Conservation (phyloP, 176 grass and related monocot species). For the Oryza meridionalis region DNA sequence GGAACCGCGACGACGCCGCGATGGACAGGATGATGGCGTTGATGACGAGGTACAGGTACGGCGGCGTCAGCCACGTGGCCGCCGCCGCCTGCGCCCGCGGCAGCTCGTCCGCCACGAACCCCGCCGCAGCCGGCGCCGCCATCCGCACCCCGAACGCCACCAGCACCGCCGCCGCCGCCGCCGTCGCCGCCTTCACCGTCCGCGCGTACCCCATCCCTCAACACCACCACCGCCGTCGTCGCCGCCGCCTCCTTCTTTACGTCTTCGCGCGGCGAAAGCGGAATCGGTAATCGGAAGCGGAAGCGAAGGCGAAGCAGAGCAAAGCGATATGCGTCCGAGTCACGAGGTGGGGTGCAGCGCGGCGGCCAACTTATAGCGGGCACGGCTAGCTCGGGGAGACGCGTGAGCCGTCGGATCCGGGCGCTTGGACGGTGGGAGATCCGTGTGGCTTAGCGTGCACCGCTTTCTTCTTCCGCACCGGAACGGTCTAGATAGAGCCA, state of each 20-base stretch:
- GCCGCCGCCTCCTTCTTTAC: background rate
- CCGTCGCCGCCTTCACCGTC: slow-evolving; percentile 42
- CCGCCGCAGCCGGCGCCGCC: slow-evolving; percentile 46
- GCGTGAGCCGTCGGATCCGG: background rate
- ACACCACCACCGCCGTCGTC: background rate
- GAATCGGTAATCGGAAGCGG: background rate
- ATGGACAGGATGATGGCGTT: slow-evolving; percentile 98
- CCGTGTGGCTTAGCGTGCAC: background rate
- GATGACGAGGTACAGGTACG: slow-evolving; percentile 90
- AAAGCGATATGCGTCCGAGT: background rate
- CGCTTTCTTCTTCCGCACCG: background rate
- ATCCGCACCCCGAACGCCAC: slow-evolving; percentile 49
- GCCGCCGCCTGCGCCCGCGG: slow-evolving; percentile 54
- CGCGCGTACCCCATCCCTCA: slow-evolving; percentile 55
- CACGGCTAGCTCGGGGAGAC: background rate
- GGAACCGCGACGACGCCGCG: slow-evolving; percentile 81
- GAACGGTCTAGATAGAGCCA: slow-evolving; percentile 10
- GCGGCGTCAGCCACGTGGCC: slow-evolving; percentile 74
- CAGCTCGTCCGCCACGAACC: slow-evolving; percentile 55
- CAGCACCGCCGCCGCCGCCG: slow-evolving; percentile 40
- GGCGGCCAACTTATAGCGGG: slow-evolving; percentile 44
- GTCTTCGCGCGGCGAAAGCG: background rate
- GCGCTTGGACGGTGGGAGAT: background rate
- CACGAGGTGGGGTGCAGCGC: background rate
- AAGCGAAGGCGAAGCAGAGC: background rate